These are phyloP conservation scores for Malassezia obtusa DNA, from an alignment of 1,284 basidiomycete genomes.

Conservation along the genomic window DNA sequence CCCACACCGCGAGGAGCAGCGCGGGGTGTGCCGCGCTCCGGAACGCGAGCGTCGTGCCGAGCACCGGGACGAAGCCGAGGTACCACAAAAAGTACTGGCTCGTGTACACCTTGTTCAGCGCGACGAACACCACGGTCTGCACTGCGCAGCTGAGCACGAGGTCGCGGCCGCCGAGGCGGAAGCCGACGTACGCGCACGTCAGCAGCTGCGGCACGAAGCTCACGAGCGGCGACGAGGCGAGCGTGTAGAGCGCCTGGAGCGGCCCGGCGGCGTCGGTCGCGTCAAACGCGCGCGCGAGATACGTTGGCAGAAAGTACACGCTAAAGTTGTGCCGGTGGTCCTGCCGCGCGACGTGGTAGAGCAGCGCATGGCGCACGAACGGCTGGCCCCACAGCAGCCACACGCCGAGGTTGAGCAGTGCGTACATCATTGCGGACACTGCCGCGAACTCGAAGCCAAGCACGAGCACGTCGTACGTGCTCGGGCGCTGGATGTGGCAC, in stretches of 20 bases:
- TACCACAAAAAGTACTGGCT: constrained; percentile 99
- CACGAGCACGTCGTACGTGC: constrained; percentile 10
- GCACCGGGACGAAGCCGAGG: constrained; percentile 73
- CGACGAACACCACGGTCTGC: constrained; percentile 79
- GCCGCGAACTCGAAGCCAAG: constrained; percentile 61
- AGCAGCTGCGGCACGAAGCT: constrained; percentile 60
- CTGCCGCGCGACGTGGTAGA: constrained; percentile 80
- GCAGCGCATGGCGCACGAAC: constrained; percentile 80
- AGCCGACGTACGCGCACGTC: constrained; percentile 59
- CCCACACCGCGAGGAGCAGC: constrained; percentile 56
- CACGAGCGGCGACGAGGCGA: constrained; percentile 22
- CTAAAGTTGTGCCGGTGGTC: constrained; percentile 98
- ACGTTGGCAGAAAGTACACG: constrained; percentile 89
- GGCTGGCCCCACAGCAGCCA: constrained; percentile 62
- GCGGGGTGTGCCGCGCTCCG: constrained; percentile 10
- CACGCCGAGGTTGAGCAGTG: constrained; percentile 56
- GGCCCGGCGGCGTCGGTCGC: background rate
- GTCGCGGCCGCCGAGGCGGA: constrained; percentile 57
- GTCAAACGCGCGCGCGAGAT: constrained; percentile 53
- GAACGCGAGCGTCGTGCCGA: constrained; percentile 61
- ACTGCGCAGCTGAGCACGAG: constrained; percentile 78
- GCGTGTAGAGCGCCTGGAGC: background rate
- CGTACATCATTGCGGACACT: constrained; percentile 62
- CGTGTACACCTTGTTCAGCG: constrained; percentile 97
- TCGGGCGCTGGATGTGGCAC: constrained; percentile 8